These are phyloP conservation scores for Rhynchospora breviuscula DNA, from an alignment of 176 grass and related monocot species.

Conservation along the genomic window DNA sequence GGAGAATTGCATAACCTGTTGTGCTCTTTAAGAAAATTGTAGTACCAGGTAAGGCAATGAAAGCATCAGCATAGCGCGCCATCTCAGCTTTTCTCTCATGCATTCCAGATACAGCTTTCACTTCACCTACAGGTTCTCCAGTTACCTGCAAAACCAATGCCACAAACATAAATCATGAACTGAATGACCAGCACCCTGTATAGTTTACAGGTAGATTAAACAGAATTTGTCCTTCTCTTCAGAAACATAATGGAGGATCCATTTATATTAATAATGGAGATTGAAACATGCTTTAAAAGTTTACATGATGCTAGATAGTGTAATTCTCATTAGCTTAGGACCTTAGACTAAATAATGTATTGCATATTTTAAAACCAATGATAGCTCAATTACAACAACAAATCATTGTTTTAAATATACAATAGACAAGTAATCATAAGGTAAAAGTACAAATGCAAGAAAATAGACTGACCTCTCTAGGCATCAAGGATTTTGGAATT, in stretches of 20 bases:
- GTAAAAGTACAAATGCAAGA: constrained; percentile 16
- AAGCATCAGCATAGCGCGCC: constrained; percentile 80
- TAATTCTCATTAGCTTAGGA: neutral
- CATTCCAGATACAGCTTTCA: constrained; percentile 79
- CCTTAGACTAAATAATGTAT: neutral
- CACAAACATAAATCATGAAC: neutral
- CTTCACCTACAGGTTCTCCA: constrained; percentile 76
- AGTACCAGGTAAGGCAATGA: constrained; percentile 90
- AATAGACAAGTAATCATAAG: neutral
- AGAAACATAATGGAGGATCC: neutral
- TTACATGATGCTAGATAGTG: neutral
- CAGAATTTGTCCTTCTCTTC: neutral
- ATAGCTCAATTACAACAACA: neutral
- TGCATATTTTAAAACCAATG: neutral
- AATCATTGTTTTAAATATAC: neutral
- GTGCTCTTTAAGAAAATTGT: neutral
- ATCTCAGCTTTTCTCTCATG: constrained; percentile 97
- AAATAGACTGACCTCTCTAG: constrained; percentile 61
- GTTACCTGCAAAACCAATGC: constrained; percentile 45
- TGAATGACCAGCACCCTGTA: neutral
- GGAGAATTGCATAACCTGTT: neutral
- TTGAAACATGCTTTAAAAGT: neutral
- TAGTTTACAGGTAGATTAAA: neutral
- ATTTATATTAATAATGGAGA: neutral
- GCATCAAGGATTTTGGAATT: constrained; percentile 75